Evolutionary conservation across 768 basidiomycete species (phyloP).

Genomic region (Mycena crocata): DNA sequence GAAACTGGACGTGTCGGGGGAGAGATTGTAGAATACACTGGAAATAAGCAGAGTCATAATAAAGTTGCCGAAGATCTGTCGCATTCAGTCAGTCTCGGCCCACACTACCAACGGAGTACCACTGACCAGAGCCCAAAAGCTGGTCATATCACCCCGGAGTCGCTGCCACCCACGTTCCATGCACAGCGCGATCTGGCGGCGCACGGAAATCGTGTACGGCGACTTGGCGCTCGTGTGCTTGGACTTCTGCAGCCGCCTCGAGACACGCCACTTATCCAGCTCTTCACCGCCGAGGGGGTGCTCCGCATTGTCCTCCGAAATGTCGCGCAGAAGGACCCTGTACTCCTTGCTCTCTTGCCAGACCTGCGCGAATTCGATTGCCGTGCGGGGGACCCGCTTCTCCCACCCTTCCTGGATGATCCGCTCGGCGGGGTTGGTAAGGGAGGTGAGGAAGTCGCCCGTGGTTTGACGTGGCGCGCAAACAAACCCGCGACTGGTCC

Average conservation of each 20-base stretch:
- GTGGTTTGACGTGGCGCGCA: conserved; percentile 58
- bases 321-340: conserved; percentile 39
- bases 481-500: conserved; percentile 58
- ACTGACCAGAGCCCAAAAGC: conserved; percentile 32
- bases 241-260: conserved; percentile 47
- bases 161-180: conserved; percentile 59
- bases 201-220: conserved; percentile 58
- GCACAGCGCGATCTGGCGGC: conserved; percentile 57
- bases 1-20: conserved; percentile 51
- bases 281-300: conserved; percentile 41
- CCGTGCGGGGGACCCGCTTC: conserved; percentile 52
- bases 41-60: conserved; percentile 34
- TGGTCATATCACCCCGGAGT: conserved; percentile 52
- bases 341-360: conserved; percentile 52
- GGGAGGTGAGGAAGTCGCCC: conserved; percentile 59
- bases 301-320: conserved; percentile 45
- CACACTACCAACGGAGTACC: not conserved
- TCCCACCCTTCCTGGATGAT: conserved; percentile 47
- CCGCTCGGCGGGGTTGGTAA: conserved; percentile 54
- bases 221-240: conserved; percentile 44
- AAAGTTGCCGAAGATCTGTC: conserved; percentile 37
- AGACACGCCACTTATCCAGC: conserved; percentile 46
- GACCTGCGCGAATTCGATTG: conserved; percentile 53
- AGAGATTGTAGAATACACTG: conserved; percentile 56
- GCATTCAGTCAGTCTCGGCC: not conserved